A percentile compares a stretch with the other conserved stretches of the same genome.
Conservation (phyloP, 768 basidiomycete genomes). For the Boletus pseudo-olivaceus region DNA sequence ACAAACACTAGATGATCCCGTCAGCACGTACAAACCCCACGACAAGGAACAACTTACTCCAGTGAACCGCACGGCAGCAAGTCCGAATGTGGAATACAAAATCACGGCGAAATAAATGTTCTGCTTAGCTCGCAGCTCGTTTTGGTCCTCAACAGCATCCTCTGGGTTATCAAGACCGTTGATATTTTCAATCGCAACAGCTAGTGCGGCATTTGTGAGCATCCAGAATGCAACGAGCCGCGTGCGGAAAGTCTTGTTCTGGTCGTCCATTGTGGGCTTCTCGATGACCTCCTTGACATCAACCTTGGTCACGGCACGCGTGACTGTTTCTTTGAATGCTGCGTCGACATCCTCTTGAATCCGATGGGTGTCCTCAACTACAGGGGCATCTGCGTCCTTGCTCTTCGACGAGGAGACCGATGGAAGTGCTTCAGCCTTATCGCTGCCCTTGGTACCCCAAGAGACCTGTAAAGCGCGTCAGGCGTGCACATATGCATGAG, state of each 20-base stretch:
- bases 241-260: conserved; percentile 91
- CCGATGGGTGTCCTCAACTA: conserved; percentile 82
- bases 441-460: conserved; percentile 95
- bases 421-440: conserved; percentile 90
- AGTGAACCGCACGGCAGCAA: conserved; percentile 67
- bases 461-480: conserved; percentile 50
- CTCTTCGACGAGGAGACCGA: conserved; percentile 83
- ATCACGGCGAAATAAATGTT: conserved; percentile 73
- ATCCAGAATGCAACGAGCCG: conserved; percentile 84
- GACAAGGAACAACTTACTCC: conserved; percentile 52
- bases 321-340: conserved; percentile 88
- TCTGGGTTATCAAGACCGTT: conserved; percentile 52
- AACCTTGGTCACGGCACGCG: conserved; percentile 77
- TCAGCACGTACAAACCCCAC: not conserved
- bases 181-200: conserved; percentile 72
- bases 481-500: not conserved
- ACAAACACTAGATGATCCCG: conserved; percentile 58
- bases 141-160: conserved; percentile 39
- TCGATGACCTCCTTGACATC: conserved; percentile 62
- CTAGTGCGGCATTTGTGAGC: conserved; percentile 64
- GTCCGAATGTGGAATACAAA: conserved; percentile 73
- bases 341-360: conserved; percentile 88
- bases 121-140: conserved; percentile 43
- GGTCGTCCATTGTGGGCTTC: conserved; percentile 83
- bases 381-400: conserved; percentile 67